Conservation (phyloP, 495 filamentous ascomycete genomes). For the Tuber umbilicatum region DNA sequence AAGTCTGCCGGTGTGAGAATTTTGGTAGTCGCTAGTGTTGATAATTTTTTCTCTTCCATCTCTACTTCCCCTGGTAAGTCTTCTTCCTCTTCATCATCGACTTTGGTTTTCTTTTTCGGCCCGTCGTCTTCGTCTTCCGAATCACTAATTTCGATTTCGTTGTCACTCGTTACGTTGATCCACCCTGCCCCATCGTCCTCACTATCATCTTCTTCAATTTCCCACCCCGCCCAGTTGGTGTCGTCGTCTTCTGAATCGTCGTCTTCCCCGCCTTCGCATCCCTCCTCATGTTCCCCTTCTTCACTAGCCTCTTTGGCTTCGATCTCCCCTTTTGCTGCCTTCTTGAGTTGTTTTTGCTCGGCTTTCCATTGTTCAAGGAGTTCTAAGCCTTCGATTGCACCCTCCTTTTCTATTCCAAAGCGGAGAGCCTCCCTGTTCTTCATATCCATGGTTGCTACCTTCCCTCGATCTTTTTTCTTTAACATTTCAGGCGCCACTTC, state of each 20-base stretch:
- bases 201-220: conserved; percentile 70
- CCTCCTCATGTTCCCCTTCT: conserved; percentile 51
- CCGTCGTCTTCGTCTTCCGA: conserved; percentile 60
- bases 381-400: conserved; percentile 87
- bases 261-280: conserved; percentile 47
- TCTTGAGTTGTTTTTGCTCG: conserved; percentile 69
- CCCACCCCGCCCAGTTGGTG: conserved; percentile 74
- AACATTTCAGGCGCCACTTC: conserved; percentile 86
- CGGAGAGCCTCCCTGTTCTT: conserved; percentile 52
- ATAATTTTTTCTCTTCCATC: conserved; percentile 25
- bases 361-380: conserved; percentile 89
- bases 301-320: conserved; percentile 54
- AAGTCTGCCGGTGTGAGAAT: conserved; percentile 47
- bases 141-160: conserved; percentile 69
- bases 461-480: conserved; percentile 82
- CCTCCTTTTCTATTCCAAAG: conserved; percentile 72
- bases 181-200: conserved; percentile 72
- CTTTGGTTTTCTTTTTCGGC: conserved; percentile 57
- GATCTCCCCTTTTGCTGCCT: conserved; percentile 57
- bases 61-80: neutral
- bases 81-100: conserved; percentile 42
- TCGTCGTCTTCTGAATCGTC: conserved; percentile 52
- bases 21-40: conserved; percentile 39
- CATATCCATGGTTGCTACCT: conserved; percentile 77
- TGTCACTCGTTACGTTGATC: conserved; percentile 83